Conservation (phyloP, 2,329 filamentous ascomycete species). For the Ophiostoma montium region DNA sequence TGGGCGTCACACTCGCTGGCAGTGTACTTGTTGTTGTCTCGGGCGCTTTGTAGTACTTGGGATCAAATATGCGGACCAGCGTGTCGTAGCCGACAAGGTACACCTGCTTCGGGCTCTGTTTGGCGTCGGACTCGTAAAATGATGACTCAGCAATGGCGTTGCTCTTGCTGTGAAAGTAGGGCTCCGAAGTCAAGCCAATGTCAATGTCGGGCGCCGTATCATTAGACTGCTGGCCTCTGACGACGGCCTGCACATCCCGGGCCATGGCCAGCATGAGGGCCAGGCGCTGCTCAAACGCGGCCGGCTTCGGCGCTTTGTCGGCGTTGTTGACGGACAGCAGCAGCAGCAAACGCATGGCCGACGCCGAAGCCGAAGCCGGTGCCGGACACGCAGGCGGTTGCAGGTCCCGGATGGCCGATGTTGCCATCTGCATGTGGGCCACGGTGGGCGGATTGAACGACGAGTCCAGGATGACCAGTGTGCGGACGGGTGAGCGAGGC, state of each 20-base stretch:
- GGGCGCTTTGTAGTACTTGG: slow-evolving; percentile 48
- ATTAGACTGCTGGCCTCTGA: too few relatives aligned
- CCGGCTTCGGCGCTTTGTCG: slow-evolving; percentile 53
- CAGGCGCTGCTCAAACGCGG: slow-evolving; percentile 51
- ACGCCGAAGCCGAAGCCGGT: neutral
- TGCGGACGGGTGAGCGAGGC: slow-evolving; percentile 1
- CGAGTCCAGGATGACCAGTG: slow-evolving; percentile 47
- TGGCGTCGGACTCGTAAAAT: slow-evolving; percentile 22
- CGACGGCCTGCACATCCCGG: slow-evolving; percentile 30
- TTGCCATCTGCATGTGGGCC: slow-evolving; percentile 44
- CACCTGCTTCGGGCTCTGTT: slow-evolving; percentile 34
- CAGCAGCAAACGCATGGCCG: slow-evolving; percentile 33
- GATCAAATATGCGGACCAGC: slow-evolving; percentile 54
- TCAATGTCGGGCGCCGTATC: slow-evolving; percentile 31
- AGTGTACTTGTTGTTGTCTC: neutral
- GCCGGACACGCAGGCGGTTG: too few relatives aligned
- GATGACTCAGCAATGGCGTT: slow-evolving; percentile 35
- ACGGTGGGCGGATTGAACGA: slow-evolving; percentile 55
- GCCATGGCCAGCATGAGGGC: slow-evolving; percentile 60
- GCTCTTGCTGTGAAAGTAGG: slow-evolving; percentile 64
- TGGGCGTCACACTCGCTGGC: slow-evolving; percentile 18
- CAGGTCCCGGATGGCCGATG: slow-evolving; percentile 26
- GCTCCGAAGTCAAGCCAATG: slow-evolving; percentile 54
- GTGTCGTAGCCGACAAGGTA: slow-evolving; percentile 69
- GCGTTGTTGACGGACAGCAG: slow-evolving; percentile 51